Percentiles rank a stretch among this genome's conserved stretches.
These are phyloP conservation scores for Xylariaceae sp. DNA, from an alignment of 2,329 filamentous ascomycete species.

Conservation along the genomic window DNA sequence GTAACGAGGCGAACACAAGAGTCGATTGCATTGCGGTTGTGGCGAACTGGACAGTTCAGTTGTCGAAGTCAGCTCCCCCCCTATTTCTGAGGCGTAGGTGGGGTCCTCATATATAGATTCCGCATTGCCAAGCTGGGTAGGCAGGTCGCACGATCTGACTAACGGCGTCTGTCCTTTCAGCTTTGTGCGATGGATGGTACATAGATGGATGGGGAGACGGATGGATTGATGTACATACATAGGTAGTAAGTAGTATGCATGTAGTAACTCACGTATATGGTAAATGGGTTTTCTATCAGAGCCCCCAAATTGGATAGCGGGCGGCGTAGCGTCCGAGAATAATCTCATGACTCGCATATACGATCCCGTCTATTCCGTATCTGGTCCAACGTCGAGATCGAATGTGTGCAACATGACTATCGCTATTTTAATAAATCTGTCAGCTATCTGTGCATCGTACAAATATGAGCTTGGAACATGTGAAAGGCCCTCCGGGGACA, in stretches of 20 bases:
- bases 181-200: too few species aligned
- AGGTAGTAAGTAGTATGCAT: not conserved
- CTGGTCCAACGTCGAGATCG: conserved; percentile 26
- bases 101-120: not conserved
- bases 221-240: not conserved
- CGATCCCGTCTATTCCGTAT: conserved; percentile 25
- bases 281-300: conserved; percentile 10
- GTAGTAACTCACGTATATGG: too few species aligned
- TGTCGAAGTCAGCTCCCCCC: not conserved
- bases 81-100: not conserved
- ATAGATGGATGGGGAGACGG: too few species aligned
- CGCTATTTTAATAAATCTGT: conserved; percentile 15
- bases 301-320: conserved; percentile 24
- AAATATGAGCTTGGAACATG: not conserved
- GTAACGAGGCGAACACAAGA: not conserved
- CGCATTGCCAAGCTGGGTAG: too few species aligned
- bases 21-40: not conserved
- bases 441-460: not conserved
- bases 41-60: not conserved
- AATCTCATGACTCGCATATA: conserved; percentile 23
- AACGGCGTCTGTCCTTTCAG: too few species aligned
- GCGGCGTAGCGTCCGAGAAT: conserved; percentile 19
- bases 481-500: not conserved
- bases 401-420: conserved; percentile 22
- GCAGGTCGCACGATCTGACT: too few species aligned